Base-by-base conservation (phyloP, 768 basidiomycete species). In the Leccinum imitatum region DNA sequence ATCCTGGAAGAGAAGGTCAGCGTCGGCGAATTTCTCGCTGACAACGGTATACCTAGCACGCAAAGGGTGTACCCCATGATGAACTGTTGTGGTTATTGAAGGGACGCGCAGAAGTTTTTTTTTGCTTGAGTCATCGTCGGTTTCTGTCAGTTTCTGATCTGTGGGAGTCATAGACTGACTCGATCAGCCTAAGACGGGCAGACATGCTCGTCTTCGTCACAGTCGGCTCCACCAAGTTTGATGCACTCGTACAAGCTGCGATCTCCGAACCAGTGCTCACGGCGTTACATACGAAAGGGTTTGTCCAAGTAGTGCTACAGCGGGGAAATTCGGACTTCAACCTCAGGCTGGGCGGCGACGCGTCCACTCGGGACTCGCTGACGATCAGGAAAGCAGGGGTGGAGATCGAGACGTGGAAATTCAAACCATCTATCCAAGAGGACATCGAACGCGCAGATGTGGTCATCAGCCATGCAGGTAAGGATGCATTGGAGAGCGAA, bases 381-480 rank as follows among this genome's bases (percentile, higher is more conserved):
- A 65, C 57, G 44, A 61, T 59, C 50, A 56, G 35, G 15, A 76
- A 73, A 35, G 69, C 71, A 21, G 85, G 82, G 0, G 56, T 93
- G 25, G 63, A 71, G 17, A 78, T 95, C 53, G 82, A 89, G 65
- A 74, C 86, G 37, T 90, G 89, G 82, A 82, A 77, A 63, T 95
- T 90, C 78, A 90, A 88, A 69, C 79, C 87, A 9, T 84, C 88
- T 21, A 78, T 98, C 60, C 79, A 85, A 56, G 80, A 79, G 5
- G 84, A 88, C 46, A 88, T 89, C 59, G 76, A 78, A 35, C 76
- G 71, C 19, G 87, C 90, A 51, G 88, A 93, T 69, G 75, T 95
- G 53, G 82, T 99, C 54, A 89, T 99, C 41, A 91, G 93, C 65
- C 96, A 98, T 80, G 96, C 94, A 69, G 96, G 96, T 94, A 69